Base-by-base conservation (phyloP, 306 rosid species). In the Medicago lupulina region DNA sequence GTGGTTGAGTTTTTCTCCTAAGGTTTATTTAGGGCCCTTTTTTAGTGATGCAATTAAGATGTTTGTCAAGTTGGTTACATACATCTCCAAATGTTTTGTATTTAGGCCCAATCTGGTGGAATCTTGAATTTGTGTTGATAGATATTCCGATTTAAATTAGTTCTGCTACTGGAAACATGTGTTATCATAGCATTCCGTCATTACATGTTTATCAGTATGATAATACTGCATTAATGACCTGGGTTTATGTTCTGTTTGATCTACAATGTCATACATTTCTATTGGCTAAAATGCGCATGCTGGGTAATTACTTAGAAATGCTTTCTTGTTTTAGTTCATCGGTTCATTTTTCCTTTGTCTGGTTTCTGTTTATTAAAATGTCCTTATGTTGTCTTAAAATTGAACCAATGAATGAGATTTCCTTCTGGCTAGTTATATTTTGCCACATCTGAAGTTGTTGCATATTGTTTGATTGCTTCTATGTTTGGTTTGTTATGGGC, bases 391-490 rank as follows among this genome's bases (percentile, higher is more conserved):
- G 8, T 47, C 53, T 5, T 47, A 13, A 47, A 47, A 47, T 47
- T 14, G 53, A 47, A 14, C 53, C 7, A 47, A 47, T 14, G 6
- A 47, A 47, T 47, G 14, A 5, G 15, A 47, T 47, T 47, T 47
- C 53, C 53, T 4, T 47, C 14, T 47, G 49, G 49, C 11, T 43
- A 43, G 49, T 43, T 43, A 10, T 10, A 43, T 43, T 11, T 43
- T 43, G 14, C 15, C 17, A 14, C 53, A 59, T 59, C 65, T 59
- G 12, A 58, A 25, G 65, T 25, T 31, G 43, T 28, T 61, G 41
- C 43, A 31, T 61, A 14, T 61, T 61, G 67, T 61, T 62, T 15
- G 16, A 6, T 62, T 62, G 68, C 9, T 62, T 23, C 41, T 60
- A 25, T 13, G 66, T 28, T 31, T 3, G 68, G 34, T 62, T 62